phyloP scores from a whole-genome alignment of 495 filamentous ascomycete species.

The Hamigera avellanea region DNA sequence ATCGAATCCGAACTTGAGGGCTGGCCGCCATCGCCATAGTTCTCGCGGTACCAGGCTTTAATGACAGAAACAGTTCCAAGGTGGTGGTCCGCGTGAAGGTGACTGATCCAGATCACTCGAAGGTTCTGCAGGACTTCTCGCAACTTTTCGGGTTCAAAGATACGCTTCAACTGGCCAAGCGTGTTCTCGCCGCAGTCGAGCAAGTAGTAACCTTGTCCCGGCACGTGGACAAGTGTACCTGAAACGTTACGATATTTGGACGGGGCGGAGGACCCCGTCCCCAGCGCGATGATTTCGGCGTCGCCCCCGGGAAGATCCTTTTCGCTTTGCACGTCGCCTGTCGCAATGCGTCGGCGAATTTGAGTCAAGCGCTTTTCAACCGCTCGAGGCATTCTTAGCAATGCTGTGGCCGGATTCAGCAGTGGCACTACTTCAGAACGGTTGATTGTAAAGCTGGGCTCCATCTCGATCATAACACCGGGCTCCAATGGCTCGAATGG shows the following conservation, averaged over 20 bases:
- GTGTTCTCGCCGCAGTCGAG: constrained; percentile 92
- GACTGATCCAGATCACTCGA: constrained; percentile 84
- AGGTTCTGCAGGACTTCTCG: constrained; percentile 64
- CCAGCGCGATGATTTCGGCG: constrained; percentile 73
- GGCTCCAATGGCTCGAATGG: constrained; percentile 27
- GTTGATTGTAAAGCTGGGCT: constrained; percentile 48
- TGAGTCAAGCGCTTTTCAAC: constrained; percentile 26
- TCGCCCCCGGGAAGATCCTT: constrained; percentile 54
- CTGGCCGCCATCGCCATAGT: constrained; percentile 20
- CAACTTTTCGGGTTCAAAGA: constrained; percentile 51
- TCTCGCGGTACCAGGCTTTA: constrained; percentile 58
- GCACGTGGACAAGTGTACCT: constrained; percentile 70
- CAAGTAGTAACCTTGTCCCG: constrained; percentile 72
- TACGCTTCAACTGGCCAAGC: constrained; percentile 74
- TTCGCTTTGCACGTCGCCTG: constrained; percentile 19
- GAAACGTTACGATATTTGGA: constrained; percentile 95
- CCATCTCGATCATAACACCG: constrained; percentile 49
- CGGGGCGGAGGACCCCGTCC: constrained; percentile 79
- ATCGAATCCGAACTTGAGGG: constrained; percentile 10
- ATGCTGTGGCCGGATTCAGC: constrained; percentile 37
- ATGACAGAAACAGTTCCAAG: constrained; percentile 71
- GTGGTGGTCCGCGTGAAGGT: constrained; percentile 94
- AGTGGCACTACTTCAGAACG: constrained; percentile 32
- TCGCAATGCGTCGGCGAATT: constrained; percentile 16
- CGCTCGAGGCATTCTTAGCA: constrained; percentile 28